Evolutionary conservation across 2,329 filamentous ascomycete species (phyloP).

Genomic region (Neocatenulostroma microsporum): DNA sequence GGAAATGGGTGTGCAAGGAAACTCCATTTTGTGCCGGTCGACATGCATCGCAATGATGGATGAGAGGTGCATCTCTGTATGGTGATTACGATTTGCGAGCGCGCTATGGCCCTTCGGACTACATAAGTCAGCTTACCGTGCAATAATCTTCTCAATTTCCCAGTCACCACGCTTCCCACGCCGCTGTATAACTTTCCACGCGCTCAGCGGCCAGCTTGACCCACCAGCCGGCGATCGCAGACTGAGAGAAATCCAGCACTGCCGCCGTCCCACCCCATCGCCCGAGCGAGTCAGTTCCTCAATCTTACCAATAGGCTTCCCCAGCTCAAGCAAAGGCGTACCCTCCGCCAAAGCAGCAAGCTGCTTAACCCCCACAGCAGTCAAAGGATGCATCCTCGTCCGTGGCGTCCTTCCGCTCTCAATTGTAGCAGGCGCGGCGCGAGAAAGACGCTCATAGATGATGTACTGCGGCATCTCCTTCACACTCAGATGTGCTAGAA

Average conservation of each 20-base stretch:
- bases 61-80: not conserved
- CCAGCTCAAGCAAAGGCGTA: constrained; percentile 74
- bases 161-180: constrained; percentile 66
- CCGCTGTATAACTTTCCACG: constrained; percentile 74
- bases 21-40: too few species aligned
- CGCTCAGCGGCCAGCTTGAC: constrained; percentile 48
- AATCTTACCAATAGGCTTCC: constrained; percentile 86
- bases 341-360: constrained; percentile 72
- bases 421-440: constrained; percentile 45
- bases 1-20: too few species aligned
- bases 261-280: constrained; percentile 50
- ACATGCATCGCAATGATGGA: too few species aligned
- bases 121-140: constrained; percentile 4
- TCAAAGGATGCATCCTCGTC: constrained; percentile 82
- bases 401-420: constrained; percentile 52
- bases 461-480: constrained; percentile 79
- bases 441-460: constrained; percentile 79
- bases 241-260: constrained; percentile 77
- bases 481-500: constrained; percentile 60
- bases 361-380: constrained; percentile 66
- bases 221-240: constrained; percentile 35
- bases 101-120: too few species aligned
- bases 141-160: constrained; percentile 54
- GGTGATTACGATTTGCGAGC: not conserved
- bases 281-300: constrained; percentile 36